These are phyloP conservation scores for Fusarium oxysporum DNA, from an alignment of 2,329 filamentous ascomycete species.

Conservation along the genomic window DNA sequence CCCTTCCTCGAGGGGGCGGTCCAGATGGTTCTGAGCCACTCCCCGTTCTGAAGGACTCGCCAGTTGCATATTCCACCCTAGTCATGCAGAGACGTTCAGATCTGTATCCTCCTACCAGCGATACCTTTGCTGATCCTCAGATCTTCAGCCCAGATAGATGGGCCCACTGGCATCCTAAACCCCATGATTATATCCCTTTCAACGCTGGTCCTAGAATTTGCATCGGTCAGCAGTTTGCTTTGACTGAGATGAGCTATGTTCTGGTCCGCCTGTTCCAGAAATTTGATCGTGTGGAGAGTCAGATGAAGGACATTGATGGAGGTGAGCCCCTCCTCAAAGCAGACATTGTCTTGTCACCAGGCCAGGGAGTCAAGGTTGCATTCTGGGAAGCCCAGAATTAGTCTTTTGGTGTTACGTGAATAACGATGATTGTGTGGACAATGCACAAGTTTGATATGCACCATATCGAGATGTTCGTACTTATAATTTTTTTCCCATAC, in stretches of 20 bases:
- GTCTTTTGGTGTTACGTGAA: background rate
- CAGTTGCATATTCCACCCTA: conserved; percentile 74
- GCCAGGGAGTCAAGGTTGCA: conserved; percentile 67
- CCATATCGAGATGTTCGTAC: background rate
- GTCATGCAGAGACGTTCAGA: conserved; percentile 78
- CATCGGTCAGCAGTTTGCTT: conserved; percentile 83
- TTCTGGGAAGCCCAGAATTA: conserved; percentile 61
- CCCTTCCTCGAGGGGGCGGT: conserved; percentile 77
- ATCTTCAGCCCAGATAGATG: conserved; percentile 76
- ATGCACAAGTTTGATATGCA: background rate
- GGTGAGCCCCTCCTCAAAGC: conserved; percentile 66
- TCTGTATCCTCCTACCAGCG: conserved; percentile 66
- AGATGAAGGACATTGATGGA: conserved; percentile 66
- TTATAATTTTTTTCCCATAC: background rate
- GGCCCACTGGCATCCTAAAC: conserved; percentile 70
- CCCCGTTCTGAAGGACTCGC: conserved; percentile 73
- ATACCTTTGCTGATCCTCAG: conserved; percentile 58
- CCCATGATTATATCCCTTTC: conserved; percentile 80
- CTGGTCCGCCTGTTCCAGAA: conserved; percentile 78
- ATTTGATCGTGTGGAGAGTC: conserved; percentile 71
- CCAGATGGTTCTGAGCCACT: conserved; percentile 71
- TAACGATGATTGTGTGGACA: background rate
- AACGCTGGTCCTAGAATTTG: conserved; percentile 81
- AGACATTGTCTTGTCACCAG: conserved; percentile 70
- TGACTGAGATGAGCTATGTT: conserved; percentile 81